Evolutionary conservation across 2,329 filamentous ascomycete species (phyloP).

Genomic region (Trichophyton benhamiae): DNA sequence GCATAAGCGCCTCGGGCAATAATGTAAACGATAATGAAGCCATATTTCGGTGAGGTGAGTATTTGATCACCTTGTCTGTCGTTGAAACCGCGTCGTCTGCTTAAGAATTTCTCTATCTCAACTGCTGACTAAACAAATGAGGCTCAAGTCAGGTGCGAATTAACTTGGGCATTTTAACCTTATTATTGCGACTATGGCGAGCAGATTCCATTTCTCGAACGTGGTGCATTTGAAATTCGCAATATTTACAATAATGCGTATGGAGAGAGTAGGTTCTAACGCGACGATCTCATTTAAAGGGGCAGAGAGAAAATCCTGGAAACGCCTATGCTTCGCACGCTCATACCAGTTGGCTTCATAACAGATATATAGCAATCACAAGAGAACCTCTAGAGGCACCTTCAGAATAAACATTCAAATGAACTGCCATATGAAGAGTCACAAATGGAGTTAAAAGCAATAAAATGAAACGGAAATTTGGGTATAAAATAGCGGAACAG

Average conservation of each 20-base stretch:
- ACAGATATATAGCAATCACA: background rate
- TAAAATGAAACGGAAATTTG: background rate
- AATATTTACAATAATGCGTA: background rate
- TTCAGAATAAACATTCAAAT: background rate
- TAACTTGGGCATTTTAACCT: too few relatives aligned
- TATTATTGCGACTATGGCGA: too few relatives aligned
- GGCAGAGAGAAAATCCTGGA: background rate
- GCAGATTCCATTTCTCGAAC: too few relatives aligned
- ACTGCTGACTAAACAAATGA: background rate
- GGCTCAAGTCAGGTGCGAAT: background rate
- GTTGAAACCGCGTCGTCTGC: background rate
- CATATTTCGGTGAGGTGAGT: background rate
- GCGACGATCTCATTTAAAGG: background rate
- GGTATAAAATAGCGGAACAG: background rate
- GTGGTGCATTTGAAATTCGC: too few relatives aligned
- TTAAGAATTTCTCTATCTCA: background rate
- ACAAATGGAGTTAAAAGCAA: background rate
- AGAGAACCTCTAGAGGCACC: background rate
- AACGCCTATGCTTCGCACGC: background rate
- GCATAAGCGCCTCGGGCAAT: constrained; percentile 42
- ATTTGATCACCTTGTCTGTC: background rate
- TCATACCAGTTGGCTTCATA: background rate
- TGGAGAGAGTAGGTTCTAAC: background rate
- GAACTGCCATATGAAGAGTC: background rate
- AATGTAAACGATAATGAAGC: constrained; percentile 41